phyloP scores from a whole-genome alignment of 139 green algal species.

The Chlamydomonas incerta region DNA sequence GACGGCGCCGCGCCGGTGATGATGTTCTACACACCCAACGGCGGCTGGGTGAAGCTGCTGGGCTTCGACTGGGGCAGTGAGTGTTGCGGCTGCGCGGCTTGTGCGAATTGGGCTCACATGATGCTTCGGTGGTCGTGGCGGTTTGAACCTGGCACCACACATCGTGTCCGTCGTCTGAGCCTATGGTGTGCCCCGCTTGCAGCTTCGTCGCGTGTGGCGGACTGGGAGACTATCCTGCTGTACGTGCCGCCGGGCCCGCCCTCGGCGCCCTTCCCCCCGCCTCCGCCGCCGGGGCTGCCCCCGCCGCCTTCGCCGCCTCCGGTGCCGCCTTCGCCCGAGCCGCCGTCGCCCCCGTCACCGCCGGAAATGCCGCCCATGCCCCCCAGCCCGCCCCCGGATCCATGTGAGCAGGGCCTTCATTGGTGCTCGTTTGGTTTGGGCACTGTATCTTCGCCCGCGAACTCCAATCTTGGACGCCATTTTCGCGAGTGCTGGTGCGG shows the following conservation, averaged over 20 bases:
- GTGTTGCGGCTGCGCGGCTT: no score
- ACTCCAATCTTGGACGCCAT: background rate
- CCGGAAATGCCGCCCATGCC: background rate
- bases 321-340: background rate
- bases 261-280: background rate
- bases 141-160: no score
- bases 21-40: slow-evolving; percentile 3
- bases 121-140: no score
- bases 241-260: background rate
- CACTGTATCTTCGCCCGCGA: no score
- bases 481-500: no score
- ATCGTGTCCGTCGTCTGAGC: no score
- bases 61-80: slow-evolving; percentile 21
- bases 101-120: no score
- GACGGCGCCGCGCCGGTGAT: slow-evolving; percentile 2
- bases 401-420: background rate
- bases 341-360: background rate
- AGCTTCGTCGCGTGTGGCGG: background rate
- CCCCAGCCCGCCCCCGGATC: background rate
- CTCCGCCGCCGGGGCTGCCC: background rate
- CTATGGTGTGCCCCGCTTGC: background rate
- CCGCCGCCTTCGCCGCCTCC: background rate
- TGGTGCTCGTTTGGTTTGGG: no score
- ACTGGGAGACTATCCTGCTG: background rate
- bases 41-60: slow-evolving; percentile 29